phyloP scores from a whole-genome alignment of 164 flowering plant genomes.

The Vitis rupestris region DNA sequence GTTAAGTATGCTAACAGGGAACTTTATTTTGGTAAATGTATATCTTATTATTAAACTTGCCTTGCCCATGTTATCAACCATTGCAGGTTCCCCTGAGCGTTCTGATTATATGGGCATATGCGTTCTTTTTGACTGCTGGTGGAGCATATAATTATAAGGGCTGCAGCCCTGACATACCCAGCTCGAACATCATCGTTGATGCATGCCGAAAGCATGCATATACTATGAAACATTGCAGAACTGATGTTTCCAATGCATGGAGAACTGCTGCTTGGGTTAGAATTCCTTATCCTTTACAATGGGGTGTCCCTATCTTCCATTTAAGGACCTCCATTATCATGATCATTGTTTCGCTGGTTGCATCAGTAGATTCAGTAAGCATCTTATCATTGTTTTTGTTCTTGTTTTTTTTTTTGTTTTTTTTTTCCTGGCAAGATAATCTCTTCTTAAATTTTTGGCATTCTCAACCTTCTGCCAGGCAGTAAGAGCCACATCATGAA shows the following conservation, averaged over 20 bases:
- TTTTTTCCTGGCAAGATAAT: no score
- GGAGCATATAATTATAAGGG: constrained; percentile 87
- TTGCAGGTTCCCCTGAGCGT: constrained; percentile 88
- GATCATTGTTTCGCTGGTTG: constrained; percentile 70
- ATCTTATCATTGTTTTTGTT: constrained; percentile 5
- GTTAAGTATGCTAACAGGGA: no score
- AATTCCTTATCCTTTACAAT: constrained; percentile 89
- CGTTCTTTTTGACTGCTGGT: constrained; percentile 85
- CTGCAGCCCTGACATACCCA: constrained; percentile 70
- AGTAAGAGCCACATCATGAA: no score
- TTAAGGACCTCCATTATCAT: constrained; percentile 74
- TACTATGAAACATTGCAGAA: constrained; percentile 91
- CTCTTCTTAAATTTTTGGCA: no score
- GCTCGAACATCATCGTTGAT: constrained; percentile 72
- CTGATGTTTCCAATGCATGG: constrained; percentile 90
- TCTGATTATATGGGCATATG: constrained; percentile 73
- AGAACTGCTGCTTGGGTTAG: constrained; percentile 79
- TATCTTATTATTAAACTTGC: background rate
- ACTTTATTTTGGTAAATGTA: no score
- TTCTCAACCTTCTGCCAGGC: no score
- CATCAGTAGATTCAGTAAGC: constrained; percentile 88
- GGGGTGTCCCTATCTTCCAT: constrained; percentile 86
- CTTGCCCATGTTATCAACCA: background rate
- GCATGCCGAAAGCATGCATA: constrained; percentile 72
- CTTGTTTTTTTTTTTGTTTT: no score